Evolutionary conservation across 768 basidiomycete genomes (phyloP).

Genomic region (Podaxis sp.): DNA sequence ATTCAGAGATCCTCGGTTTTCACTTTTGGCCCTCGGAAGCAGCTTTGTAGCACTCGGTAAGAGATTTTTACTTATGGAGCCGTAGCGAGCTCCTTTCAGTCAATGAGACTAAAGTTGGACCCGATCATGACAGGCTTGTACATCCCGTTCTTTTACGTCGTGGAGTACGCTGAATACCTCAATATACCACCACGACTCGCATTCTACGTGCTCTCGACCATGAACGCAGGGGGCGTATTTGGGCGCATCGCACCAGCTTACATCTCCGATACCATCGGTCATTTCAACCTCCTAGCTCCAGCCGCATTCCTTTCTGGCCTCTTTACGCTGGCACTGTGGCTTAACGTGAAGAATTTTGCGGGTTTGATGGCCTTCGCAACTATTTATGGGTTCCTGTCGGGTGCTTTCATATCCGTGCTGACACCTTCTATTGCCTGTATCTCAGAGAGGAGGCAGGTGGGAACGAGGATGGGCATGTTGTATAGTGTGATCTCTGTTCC

Average conservation of each 20-base stretch:
- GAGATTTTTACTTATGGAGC: constrained; percentile 18
- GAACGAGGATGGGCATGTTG: constrained; percentile 60
- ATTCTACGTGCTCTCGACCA: constrained; percentile 58
- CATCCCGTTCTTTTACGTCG: constrained; percentile 71
- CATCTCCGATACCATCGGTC: constrained; percentile 62
- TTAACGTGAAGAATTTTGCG: constrained; percentile 38
- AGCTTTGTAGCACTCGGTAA: constrained; percentile 60
- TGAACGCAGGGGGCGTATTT: constrained; percentile 67
- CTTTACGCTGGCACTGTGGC: constrained; percentile 58
- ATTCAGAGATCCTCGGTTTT: constrained; percentile 50
- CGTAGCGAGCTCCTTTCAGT: not conserved
- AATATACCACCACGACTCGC: constrained; percentile 32
- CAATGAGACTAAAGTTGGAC: not conserved
- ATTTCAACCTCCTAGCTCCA: constrained; percentile 65
- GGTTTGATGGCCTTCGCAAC: constrained; percentile 50
- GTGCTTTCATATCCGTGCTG: constrained; percentile 66
- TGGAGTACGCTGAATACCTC: constrained; percentile 49
- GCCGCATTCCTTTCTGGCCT: constrained; percentile 62
- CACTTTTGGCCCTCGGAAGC: constrained; percentile 52
- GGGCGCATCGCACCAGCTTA: constrained; percentile 65
- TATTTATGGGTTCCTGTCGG: constrained; percentile 62
- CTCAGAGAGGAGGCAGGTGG: constrained; percentile 55
- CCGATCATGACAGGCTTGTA: constrained; percentile 51
- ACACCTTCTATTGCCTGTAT: constrained; percentile 70
- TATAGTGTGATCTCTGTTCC: constrained; percentile 67